Evolutionary conservation across 1,284 basidiomycete species (phyloP).

Genomic region (Malassezia furfur): DNA sequence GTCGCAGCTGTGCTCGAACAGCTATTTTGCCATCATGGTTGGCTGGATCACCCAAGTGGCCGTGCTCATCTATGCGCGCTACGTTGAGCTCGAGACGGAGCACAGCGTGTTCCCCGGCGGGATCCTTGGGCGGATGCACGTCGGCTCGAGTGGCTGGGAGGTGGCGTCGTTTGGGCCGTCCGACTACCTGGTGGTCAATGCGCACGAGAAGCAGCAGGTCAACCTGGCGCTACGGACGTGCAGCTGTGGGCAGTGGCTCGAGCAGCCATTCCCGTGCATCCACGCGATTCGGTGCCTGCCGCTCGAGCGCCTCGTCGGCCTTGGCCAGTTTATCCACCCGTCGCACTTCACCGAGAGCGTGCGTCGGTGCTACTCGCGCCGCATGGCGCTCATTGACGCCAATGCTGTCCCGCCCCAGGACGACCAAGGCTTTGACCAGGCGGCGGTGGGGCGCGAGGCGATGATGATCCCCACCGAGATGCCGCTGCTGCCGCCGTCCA

Average conservation of each 20-base stretch:
- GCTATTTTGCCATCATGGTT: constrained; percentile 17
- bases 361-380: constrained; percentile 15
- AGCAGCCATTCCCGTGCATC: constrained; percentile 16
- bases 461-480: constrained; percentile 12
- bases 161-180: constrained; percentile 17
- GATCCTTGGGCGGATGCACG: constrained; percentile 6
- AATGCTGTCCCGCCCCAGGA: constrained; percentile 4
- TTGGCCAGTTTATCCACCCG: constrained; percentile 18
- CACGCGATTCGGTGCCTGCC: constrained; percentile 16
- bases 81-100: constrained; percentile 15
- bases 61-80: constrained; percentile 16
- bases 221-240: constrained; percentile 16
- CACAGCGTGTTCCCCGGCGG: constrained; percentile 15
- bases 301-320: constrained; percentile 12
- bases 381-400: constrained; percentile 15
- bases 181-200: constrained; percentile 17
- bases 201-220: constrained; percentile 18
- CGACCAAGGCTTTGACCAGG: constrained; percentile 3
- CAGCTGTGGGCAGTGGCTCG: constrained; percentile 16
- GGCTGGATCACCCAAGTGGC: constrained; percentile 19
- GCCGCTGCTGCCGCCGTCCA: constrained; percentile 13
- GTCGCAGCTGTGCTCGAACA: constrained; percentile 11
- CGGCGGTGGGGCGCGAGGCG: background rate
- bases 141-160: constrained; percentile 10
- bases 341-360: constrained; percentile 17